Conservation (phyloP, 805 yeast species). For the Nakazawaea pomicola region DNA sequence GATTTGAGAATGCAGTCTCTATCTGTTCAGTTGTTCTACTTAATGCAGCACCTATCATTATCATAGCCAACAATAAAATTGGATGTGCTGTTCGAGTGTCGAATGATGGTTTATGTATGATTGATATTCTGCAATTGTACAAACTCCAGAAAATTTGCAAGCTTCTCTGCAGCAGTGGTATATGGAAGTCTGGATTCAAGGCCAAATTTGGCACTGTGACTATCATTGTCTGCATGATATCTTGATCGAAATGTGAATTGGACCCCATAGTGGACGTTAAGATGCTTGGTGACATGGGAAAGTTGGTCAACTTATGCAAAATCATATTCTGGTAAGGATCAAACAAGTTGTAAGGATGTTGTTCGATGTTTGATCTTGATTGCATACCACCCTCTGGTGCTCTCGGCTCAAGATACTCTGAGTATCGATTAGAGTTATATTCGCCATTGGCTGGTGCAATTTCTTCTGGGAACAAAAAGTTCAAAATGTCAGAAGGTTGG, state of each 20-base stretch:
- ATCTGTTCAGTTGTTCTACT: conserved; percentile 16
- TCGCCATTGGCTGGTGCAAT: not conserved
- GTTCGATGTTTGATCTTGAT: conserved; percentile 4
- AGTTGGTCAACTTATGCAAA: conserved; percentile 3
- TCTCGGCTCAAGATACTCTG: not conserved
- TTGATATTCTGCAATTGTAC: conserved; percentile 55
- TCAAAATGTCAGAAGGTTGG: conserved; percentile 10
- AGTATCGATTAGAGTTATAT: not conserved
- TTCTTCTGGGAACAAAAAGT: conserved; percentile 8
- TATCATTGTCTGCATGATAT: conserved; percentile 18
- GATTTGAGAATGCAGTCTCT: conserved; percentile 12
- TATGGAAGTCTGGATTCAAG: conserved; percentile 24
- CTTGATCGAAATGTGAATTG: conserved; percentile 11
- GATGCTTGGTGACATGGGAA: conserved; percentile 4
- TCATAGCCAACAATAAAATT: conserved; percentile 48
- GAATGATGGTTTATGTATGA: conserved; percentile 57
- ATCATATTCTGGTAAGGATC: conserved; percentile 7
- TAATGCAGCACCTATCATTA: conserved; percentile 50
- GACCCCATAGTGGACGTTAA: not conserved
- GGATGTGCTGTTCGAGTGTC: conserved; percentile 41
- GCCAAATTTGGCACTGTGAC: conserved; percentile 22
- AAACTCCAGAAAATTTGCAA: conserved; percentile 47
- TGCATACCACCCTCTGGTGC: not conserved
- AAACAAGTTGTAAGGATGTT: conserved; percentile 2
- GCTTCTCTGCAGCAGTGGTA: conserved; percentile 23